Evolutionary conservation across 179 eudicot genomes (phyloP).

Genomic region (Camellia oleifera): DNA sequence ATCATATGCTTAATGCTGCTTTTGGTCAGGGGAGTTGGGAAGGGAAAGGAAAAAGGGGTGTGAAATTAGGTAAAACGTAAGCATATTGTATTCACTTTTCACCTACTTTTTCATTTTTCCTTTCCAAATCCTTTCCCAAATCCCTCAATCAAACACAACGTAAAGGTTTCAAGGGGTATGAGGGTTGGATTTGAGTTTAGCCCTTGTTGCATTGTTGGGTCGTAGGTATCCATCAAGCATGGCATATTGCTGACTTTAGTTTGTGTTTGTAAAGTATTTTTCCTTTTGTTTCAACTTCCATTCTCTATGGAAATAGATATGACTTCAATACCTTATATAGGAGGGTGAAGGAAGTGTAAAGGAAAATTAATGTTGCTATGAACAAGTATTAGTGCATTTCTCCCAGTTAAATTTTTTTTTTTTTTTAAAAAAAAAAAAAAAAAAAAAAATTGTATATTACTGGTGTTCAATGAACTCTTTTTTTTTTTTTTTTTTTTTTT

Average conservation of each 20-base stretch:
- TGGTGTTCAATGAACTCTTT: neutral
- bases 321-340: neutral
- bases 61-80: too few relatives aligned
- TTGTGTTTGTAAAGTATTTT: neutral
- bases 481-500: too few relatives aligned
- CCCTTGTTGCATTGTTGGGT: neutral
- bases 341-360: neutral
- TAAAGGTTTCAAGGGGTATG: neutral
- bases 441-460: neutral
- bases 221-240: neutral
- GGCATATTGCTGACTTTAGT: neutral
- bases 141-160: too few relatives aligned
- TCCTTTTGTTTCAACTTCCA: neutral
- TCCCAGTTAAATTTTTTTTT: neutral
- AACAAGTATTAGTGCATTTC: neutral
- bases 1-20: neutral
- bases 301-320: neutral
- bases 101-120: too few relatives aligned
- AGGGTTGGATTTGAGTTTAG: neutral
- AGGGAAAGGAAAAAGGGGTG: too few relatives aligned
- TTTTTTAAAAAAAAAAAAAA: too few relatives aligned
- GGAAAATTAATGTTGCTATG: neutral
- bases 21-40: too few relatives aligned
- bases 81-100: too few relatives aligned
- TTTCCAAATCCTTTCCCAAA: too few relatives aligned